Percentiles rank a stretch among this genome's conserved stretches.
phyloP scores from a whole-genome alignment of 495 filamentous ascomycete genomes.

The Neurospora tetraspora region DNA sequence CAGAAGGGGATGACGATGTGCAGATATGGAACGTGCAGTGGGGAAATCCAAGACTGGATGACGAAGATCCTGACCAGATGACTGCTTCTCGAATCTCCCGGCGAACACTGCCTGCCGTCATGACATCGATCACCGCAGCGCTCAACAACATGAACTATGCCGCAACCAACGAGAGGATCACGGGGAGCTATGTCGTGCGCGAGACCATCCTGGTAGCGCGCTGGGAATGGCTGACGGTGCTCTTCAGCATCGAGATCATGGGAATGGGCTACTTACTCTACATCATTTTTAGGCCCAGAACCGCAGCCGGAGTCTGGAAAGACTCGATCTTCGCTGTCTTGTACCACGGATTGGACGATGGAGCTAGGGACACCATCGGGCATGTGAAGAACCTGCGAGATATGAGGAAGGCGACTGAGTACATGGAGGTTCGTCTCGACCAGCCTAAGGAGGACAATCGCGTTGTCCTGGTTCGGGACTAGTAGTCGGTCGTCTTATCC shows the following conservation, averaged over 20 bases:
- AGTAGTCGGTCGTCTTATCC: no score
- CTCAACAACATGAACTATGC: neutral
- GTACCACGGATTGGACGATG: neutral
- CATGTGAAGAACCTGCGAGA: neutral
- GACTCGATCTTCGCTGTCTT: neutral
- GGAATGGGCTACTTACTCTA: neutral
- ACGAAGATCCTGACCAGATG: no score
- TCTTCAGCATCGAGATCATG: neutral
- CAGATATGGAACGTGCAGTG: neutral
- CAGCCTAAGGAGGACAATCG: neutral
- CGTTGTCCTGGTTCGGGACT: neutral
- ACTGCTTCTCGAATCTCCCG: neutral
- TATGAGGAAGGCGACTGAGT: neutral
- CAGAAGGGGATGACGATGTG: neutral
- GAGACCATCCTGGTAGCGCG: neutral
- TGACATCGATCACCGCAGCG: neutral
- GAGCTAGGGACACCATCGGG: neutral
- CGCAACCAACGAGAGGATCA: neutral
- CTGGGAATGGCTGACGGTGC: neutral
- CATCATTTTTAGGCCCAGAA: neutral
- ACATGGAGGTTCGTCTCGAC: neutral
- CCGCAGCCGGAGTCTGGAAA: neutral
- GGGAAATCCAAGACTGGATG: no score
- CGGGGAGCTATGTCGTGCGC: neutral
- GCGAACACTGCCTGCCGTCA: neutral